These are phyloP conservation scores for Globisporangium viniferum DNA, from an alignment of 352 stramenopile genomes.

Conservation along the genomic window DNA sequence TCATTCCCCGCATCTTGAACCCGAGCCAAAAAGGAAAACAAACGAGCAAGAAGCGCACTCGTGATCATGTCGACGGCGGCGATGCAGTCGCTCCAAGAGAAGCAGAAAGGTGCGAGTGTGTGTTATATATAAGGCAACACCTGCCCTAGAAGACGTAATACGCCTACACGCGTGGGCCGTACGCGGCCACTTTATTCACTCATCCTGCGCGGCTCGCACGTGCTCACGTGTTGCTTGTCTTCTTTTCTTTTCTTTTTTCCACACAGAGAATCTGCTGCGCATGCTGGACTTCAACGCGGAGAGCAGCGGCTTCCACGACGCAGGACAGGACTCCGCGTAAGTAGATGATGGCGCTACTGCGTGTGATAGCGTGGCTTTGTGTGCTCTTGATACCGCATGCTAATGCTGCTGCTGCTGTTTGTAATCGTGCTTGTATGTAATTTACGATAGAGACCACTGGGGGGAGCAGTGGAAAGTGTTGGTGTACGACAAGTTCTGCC, in stretches of 20 bases:
- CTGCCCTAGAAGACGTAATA: too few relatives aligned
- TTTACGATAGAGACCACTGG: slow-evolving; percentile 54
- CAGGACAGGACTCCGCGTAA: slow-evolving; percentile 37
- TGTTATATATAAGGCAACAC: not conserved
- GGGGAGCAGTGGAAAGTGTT: slow-evolving; percentile 95
- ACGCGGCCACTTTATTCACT: not conserved
- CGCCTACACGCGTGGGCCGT: too few relatives aligned
- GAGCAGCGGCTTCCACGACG: slow-evolving; percentile 31
- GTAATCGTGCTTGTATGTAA: too few relatives aligned
- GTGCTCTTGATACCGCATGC: not conserved
- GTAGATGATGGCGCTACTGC: not conserved
- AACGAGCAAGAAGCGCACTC: not conserved
- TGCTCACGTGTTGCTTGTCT: not conserved
- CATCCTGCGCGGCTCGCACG: not conserved
- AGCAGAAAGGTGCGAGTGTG: slow-evolving; percentile 64
- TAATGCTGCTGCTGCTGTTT: not conserved
- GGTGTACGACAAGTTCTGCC: slow-evolving; percentile 95
- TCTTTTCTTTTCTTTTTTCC: not conserved
- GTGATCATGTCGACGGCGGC: slow-evolving; percentile 34
- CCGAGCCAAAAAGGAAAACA: not conserved
- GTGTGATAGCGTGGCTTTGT: not conserved
- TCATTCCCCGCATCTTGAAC: not conserved
- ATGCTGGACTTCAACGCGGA: slow-evolving; percentile 88
- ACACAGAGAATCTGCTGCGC: slow-evolving; percentile 68
- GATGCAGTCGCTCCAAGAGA: slow-evolving; percentile 68